These are phyloP conservation scores for Phaffomyces thermotolerans DNA, from an alignment of 805 yeast species.

Conservation along the genomic window DNA sequence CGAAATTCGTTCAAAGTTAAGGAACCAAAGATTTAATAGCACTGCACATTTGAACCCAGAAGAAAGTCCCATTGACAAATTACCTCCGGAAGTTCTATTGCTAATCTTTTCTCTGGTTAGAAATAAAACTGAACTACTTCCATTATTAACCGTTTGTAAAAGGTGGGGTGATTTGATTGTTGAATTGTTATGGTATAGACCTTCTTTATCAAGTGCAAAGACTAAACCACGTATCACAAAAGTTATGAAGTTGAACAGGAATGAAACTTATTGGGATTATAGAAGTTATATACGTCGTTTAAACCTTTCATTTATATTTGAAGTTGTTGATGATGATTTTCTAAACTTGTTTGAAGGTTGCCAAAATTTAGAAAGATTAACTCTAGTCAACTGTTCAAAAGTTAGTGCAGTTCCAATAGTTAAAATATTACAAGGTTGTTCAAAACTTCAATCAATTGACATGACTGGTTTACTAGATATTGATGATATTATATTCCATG, in stretches of 20 bases:
- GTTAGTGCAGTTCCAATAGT: slow-evolving; percentile 57
- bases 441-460: slow-evolving; percentile 75
- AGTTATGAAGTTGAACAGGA: slow-evolving; percentile 45
- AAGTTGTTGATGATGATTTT: slow-evolving; percentile 55
- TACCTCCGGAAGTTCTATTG: slow-evolving; percentile 53
- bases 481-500: slow-evolving; percentile 60
- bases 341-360: slow-evolving; percentile 59
- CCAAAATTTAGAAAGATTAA: slow-evolving; percentile 72
- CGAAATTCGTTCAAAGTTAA: slow-evolving; percentile 8
- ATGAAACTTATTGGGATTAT: slow-evolving; percentile 56
- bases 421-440: slow-evolving; percentile 54
- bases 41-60: slow-evolving; percentile 3
- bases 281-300: slow-evolving; percentile 66
- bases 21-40: slow-evolving; percentile 4
- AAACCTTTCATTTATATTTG: slow-evolving; percentile 70
- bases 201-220: slow-evolving; percentile 48
- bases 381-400: slow-evolving; percentile 71
- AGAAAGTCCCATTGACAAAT: slow-evolving; percentile 20
- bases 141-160: slow-evolving; percentile 65
- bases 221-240: slow-evolving; percentile 46
- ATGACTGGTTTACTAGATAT: slow-evolving; percentile 68
- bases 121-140: slow-evolving; percentile 51
- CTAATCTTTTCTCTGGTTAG: slow-evolving; percentile 59
- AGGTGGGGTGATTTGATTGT: slow-evolving; percentile 74
- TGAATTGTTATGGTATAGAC: slow-evolving; percentile 84